Base-by-base conservation (phyloP, 495 filamentous ascomycete genomes). In the Penicillium bialowiezense region DNA sequence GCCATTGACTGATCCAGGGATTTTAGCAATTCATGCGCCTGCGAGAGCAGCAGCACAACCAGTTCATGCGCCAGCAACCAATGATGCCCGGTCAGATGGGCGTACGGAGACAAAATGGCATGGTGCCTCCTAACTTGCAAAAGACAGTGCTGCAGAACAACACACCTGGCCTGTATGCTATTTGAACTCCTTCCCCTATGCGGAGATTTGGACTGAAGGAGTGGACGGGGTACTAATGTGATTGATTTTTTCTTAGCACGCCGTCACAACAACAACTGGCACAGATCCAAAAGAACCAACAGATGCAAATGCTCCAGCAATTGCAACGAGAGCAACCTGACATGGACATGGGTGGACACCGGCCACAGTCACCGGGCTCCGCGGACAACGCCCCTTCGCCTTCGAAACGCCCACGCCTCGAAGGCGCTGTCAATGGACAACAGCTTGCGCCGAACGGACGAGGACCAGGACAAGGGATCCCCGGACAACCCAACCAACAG, bases 311-410 rank as follows among this genome's bases (percentile, higher is more conserved):
- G 62, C 77, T 81, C 64, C 76, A 85, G 48, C 83, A 85, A 64
- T 91, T 96, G 87, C 86, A 89, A 63, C 81, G 90, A 39, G 87
- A 91, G 41, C 87, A 87, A 41, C 90, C 90, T 6, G 87, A 88
- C 39, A 89, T 95, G 72, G 90, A 96, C 47, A 89, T 90, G 70
- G 89, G 86, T 68, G 86, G 84, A 41, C 84, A 86, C 59, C 83
- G 88, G 36, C 85, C 89, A 20, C 87, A 86, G 51, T 96, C 89
- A 29, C 90, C 90, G 5, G 81, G 86, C 23, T 84, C 86, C 6
- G 82, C 81, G 21, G 92, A 96, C 34, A 95, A 95, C 59, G 89
- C 89, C 23, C 88, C 90, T 5, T 97, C 93, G 18, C 92, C 93
- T 7, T 89, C 85, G 44, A 98, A 98, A 72, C 78, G 93, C 59